Conservation (phyloP, 23 red algal species). For the Gracilariopsis chorda region DNA sequence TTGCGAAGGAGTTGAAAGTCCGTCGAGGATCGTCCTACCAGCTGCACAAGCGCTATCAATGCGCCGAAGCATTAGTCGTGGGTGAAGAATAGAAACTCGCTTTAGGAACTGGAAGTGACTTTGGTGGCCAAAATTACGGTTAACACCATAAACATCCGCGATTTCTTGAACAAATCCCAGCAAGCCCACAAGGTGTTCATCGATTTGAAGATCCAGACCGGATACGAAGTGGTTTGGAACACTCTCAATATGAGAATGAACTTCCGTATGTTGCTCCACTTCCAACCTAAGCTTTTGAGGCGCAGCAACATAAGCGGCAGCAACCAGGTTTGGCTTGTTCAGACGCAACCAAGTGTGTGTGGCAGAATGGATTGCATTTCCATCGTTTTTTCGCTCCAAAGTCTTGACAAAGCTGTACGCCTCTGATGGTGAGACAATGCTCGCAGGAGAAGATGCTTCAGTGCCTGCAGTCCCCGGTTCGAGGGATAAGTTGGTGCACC, state of each 20-base stretch:
- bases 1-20: background rate
- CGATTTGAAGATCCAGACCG: background rate
- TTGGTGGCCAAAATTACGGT: background rate
- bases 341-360: background rate
- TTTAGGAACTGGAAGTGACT: background rate
- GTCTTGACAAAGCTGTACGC: background rate
- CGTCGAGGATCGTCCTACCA: background rate
- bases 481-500: background rate
- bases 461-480: background rate
- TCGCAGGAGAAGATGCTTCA: background rate
- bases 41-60: background rate
- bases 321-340: background rate
- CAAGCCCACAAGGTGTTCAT: background rate
- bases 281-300: background rate
- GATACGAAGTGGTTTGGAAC: background rate
- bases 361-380: background rate
- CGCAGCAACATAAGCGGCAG: background rate
- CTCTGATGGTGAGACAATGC: background rate
- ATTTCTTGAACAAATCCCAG: slow-evolving; percentile 3
- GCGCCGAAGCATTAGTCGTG: background rate
- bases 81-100: background rate
- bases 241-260: background rate
- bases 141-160: background rate
- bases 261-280: background rate
- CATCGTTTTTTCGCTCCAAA: background rate